A percentile compares a stretch with the other conserved stretches of the same genome.
Evolutionary conservation across 768 basidiomycete genomes (phyloP).

Genomic region (Glaciozyma antarctica): DNA sequence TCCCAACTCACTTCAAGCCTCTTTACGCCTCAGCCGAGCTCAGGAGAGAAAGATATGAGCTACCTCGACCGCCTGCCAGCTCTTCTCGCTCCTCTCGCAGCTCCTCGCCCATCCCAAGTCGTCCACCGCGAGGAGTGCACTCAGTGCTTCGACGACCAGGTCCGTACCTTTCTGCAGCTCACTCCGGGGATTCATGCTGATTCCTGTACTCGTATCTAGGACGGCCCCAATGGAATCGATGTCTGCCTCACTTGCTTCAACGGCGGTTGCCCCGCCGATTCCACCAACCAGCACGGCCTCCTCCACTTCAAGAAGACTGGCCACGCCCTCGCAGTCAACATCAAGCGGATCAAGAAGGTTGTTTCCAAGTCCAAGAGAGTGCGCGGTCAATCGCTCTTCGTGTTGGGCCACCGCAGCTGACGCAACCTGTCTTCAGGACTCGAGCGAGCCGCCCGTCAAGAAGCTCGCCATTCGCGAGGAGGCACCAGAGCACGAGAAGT

Average conservation of each 20-base stretch:
- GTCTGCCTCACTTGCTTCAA: slow-evolving; percentile 92
- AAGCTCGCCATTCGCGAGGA: slow-evolving; percentile 82
- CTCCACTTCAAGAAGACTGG: slow-evolving; percentile 62
- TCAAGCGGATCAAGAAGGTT: slow-evolving; percentile 63
- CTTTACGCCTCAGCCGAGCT: no score
- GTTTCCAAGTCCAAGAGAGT: slow-evolving; percentile 46
- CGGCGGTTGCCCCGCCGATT: slow-evolving; percentile 62
- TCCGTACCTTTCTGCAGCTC: slow-evolving; percentile 34
- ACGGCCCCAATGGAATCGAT: slow-evolving; percentile 64
- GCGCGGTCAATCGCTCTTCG: not conserved
- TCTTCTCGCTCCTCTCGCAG: not conserved
- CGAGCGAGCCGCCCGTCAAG: slow-evolving; percentile 71
- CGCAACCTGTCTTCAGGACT: slow-evolving; percentile 46
- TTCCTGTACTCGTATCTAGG: slow-evolving; percentile 44
- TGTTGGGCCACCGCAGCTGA: not conserved
- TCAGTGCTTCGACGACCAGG: slow-evolving; percentile 93
- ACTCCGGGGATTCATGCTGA: not conserved
- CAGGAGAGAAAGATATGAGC: no score
- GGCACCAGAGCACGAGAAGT: slow-evolving; percentile 60
- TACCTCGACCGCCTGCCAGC: no score
- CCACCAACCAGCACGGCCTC: slow-evolving; percentile 56
- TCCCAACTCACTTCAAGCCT: no score
- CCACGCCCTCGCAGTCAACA: slow-evolving; percentile 68
- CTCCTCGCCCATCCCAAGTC: not conserved
- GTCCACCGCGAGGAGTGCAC: slow-evolving; percentile 62